Evolutionary conservation across 257 asterid genomes (phyloP), one percentile per base, ranked within the genome.

Genomic region (Misopates orontium): DNA sequence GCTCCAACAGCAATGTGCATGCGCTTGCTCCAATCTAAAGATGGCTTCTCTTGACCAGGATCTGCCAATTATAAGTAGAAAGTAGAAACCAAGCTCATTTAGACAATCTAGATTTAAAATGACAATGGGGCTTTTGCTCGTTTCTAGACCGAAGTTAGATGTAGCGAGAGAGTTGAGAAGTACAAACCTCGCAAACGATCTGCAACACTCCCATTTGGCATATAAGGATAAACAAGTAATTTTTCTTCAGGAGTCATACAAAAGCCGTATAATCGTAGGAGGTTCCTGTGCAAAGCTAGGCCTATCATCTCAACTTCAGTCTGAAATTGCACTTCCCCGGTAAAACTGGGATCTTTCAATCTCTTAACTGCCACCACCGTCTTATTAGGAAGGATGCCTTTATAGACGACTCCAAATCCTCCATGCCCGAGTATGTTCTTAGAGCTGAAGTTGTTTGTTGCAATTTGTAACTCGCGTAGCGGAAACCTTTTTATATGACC

Each of bases 251-350:
- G 80, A 22, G 91, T 85, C 91, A 87, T 82, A 66, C 97, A 93
- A 69, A 90, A 93, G 50, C 98, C 97, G 56, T 83, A 89, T 44
- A 93, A 47, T 9, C 89, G 91, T 53, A 93, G 75, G 66, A 93
- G 97, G 78, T 93, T 90, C 56, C 97, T 83, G 71, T 93, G 98
- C 90, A 93, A 75, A 67, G 94, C 94, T 74, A 93, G 73, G 45
- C 98, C 97, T 42, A 93, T 93, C 90, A 93, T 86, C 87, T 93
- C 97, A 21, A 93, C 97, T 75, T 91, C 96, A 6, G 98, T 91
- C 78, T 91, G 98, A 68, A 89, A 91, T 85, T 91, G 98, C 65
- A 85, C 82, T 83, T 91, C 98, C 42, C 96, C 96, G 0, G 96
- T 89, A 79, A 89, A 73, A 77, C 74, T 87, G 2, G 98, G 95